These are phyloP conservation scores for Boletus pseudopeckii DNA, from an alignment of 768 basidiomycete genomes.

Conservation along the genomic window DNA sequence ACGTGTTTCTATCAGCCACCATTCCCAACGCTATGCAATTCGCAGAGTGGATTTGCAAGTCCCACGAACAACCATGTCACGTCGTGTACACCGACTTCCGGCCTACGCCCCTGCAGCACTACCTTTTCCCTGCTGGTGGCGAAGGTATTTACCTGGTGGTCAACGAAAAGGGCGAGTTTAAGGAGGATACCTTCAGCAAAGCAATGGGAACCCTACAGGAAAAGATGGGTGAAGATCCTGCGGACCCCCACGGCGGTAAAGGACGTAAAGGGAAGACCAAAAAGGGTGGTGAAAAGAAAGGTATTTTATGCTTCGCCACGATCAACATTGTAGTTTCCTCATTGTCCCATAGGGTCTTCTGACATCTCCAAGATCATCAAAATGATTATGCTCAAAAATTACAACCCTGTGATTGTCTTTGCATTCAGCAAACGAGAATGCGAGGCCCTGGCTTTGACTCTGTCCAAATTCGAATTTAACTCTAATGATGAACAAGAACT, in stretches of 20 bases:
- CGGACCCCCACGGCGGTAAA: slow-evolving; percentile 79
- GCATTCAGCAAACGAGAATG: slow-evolving; percentile 98
- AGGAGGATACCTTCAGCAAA: slow-evolving; percentile 96
- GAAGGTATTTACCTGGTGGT: slow-evolving; percentile 98
- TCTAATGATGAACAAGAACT: slow-evolving; percentile 87
- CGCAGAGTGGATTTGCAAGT: slow-evolving; percentile 97
- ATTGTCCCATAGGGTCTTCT: slow-evolving; percentile 58
- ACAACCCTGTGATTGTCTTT: slow-evolving; percentile 97
- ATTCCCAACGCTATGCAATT: slow-evolving; percentile 99
- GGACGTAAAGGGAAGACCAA: slow-evolving; percentile 89
- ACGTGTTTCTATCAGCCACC: slow-evolving; percentile 98
- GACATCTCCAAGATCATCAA: slow-evolving; percentile 98
- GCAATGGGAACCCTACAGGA: slow-evolving; percentile 95
- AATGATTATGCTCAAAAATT: slow-evolving; percentile 97
- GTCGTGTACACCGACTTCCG: slow-evolving; percentile 99
- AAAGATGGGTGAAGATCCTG: slow-evolving; percentile 84
- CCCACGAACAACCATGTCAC: slow-evolving; percentile 96
- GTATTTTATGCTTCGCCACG: slow-evolving; percentile 33
- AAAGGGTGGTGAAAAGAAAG: slow-evolving; percentile 93
- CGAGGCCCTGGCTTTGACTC: slow-evolving; percentile 83
- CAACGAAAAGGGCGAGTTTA: slow-evolving; percentile 97
- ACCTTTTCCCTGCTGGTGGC: slow-evolving; percentile 94
- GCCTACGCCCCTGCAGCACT: slow-evolving; percentile 96
- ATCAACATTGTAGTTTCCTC: neutral
- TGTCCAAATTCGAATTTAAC: slow-evolving; percentile 97